Base-by-base conservation (phyloP, 164 flowering plant species). In the Magnolia officinalis region DNA sequence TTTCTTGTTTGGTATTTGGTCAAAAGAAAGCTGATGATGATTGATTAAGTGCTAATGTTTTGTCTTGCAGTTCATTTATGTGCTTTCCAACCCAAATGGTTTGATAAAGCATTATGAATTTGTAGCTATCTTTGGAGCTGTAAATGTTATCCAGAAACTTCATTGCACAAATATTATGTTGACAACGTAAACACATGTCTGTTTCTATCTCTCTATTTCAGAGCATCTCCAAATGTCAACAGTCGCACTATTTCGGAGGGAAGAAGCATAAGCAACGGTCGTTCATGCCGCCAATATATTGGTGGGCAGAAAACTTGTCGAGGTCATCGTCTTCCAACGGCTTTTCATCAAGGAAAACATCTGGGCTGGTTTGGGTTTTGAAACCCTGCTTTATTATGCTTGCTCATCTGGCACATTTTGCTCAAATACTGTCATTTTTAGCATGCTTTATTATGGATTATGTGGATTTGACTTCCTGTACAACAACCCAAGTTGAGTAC, bases 51-150 rank as follows among this genome's bases (percentile, higher is more conserved):
- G 59, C 16, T 8, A 52, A 26, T 26, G 29, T 26, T 26, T 67
- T 2, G 16, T 45, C 61, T 66, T 84, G 81, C 92, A 94, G 99
- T 81, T 90, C 66, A 88, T 96, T 11, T 94, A 94, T 83, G 71
- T 88, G 82, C 72, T 94, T 8, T 86, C 82, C 14, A 81, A 70
- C 6, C 88, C 96, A 77, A 50, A 85, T 74, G 98, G 93, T 7
- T 70, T n/a, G 1, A 88, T 93, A 95, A 86, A 95, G 85, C 85
- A 92, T 0, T 93, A 86, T 77, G 82, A 89, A 64, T 96, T 96
- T 76, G 84, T 96, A 21, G 78, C 85, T 7, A 88, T 94, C 78
- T 92, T 92, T 74, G 99, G 99, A 76, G 74, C 83, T 58, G 73
- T 94, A 20, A 87, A 26, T 26, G 29, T 26, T 26, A 26, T 26